These are phyloP conservation scores for Aspergillus ustus DNA, from an alignment of 2,329 filamentous ascomycete species.

Conservation along the genomic window DNA sequence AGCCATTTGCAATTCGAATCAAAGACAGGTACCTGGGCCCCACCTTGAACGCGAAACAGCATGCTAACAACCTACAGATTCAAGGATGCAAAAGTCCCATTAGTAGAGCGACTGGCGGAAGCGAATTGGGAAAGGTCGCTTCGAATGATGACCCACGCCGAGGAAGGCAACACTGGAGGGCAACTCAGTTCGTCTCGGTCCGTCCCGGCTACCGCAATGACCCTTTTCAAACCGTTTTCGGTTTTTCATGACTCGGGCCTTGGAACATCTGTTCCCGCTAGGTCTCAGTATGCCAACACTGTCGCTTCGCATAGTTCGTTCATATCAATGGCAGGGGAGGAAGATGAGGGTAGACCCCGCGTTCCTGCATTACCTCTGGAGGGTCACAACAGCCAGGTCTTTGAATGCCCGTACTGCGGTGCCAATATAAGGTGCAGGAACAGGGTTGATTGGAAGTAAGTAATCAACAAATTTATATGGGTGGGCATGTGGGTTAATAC, in stretches of 20 bases:
- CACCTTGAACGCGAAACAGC: background rate
- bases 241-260: background rate
- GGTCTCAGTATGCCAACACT: background rate
- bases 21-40: background rate
- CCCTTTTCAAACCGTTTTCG: background rate
- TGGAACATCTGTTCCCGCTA: background rate
- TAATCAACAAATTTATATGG: background rate
- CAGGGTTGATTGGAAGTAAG: too few species aligned
- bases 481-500: background rate
- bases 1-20: background rate
- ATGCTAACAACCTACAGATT: background rate
- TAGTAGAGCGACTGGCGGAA: background rate
- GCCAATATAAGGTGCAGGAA: background rate
- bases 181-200: background rate
- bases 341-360: background rate
- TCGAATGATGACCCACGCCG: background rate
- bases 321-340: background rate
- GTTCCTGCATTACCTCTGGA: background rate
- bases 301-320: background rate
- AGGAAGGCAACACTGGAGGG: background rate
- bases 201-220: background rate
- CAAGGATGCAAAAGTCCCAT: background rate
- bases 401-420: background rate
- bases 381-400: background rate
- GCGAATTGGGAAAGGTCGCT: slow-evolving; percentile 1